Percentiles rank a stretch among this genome's conserved stretches.
These are phyloP conservation scores for Physcomitrium patens DNA, from an alignment of 225 moss, liverwort and hornwort species.

Conservation along the genomic window DNA sequence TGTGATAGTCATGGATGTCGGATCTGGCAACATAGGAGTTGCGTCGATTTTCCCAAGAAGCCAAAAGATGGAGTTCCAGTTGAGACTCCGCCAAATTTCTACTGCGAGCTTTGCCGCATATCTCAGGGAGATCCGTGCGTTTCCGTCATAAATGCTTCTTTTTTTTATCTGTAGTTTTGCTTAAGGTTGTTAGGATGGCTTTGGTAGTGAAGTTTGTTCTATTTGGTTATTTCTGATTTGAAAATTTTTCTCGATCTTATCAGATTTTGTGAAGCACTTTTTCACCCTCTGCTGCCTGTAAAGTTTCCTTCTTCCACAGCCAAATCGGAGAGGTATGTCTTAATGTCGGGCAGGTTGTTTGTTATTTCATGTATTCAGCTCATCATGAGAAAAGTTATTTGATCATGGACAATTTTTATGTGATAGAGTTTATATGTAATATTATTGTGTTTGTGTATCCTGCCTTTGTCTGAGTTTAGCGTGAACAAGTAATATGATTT, in stretches of 20 bases:
- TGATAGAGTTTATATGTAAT: neutral
- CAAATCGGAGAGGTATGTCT: constrained; percentile 80
- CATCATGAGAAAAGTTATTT: neutral
- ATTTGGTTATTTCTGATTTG: neutral
- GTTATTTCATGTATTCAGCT: neutral
- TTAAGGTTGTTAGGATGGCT: neutral
- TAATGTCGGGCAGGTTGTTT: constrained; percentile 14
- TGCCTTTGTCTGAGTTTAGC: too few species aligned
- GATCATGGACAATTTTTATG: neutral
- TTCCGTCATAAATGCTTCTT: neutral
- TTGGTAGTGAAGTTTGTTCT: neutral
- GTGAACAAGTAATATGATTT: neutral
- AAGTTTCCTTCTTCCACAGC: constrained; percentile 60
- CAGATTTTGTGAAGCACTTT: constrained; percentile 82
- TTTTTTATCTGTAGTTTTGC: neutral
- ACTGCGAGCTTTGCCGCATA: constrained; percentile 93
- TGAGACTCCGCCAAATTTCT: constrained; percentile 80
- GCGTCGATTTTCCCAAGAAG: constrained; percentile 94
- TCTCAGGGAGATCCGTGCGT: constrained; percentile 95
- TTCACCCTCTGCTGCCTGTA: constrained; percentile 56
- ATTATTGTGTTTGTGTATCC: too few species aligned
- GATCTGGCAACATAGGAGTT: constrained; percentile 95
- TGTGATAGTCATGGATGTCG: constrained; percentile 94
- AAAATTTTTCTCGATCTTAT: constrained; percentile 16
- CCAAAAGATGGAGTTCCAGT: constrained; percentile 64